Conservation (phyloP, 768 basidiomycete genomes). For the Tulasnella calospora region DNA sequence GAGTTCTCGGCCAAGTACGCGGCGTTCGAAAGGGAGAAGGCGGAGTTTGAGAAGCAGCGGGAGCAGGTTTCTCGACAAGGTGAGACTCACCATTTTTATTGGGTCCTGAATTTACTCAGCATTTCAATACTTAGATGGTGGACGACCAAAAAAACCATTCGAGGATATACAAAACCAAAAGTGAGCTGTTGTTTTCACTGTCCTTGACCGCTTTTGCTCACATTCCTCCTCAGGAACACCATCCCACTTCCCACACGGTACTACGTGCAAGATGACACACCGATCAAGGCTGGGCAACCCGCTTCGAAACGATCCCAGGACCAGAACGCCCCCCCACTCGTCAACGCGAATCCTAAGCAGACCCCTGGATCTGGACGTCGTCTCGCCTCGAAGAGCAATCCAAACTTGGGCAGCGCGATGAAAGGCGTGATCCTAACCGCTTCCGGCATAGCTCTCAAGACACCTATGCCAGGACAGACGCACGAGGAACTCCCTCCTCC, state of each 20-base stretch:
- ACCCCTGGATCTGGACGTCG: background rate
- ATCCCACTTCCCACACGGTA: constrained; percentile 24
- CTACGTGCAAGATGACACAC: constrained; percentile 22
- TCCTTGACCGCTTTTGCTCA: background rate
- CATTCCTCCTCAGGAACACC: constrained; percentile 23
- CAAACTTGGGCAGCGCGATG: constrained; percentile 40
- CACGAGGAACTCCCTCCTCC: constrained; percentile 12
- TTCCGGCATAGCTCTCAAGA: constrained; percentile 68
- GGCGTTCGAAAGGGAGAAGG: constrained; percentile 26
- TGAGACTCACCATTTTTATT: background rate
- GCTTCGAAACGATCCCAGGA: constrained; percentile 19
- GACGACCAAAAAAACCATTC: constrained; percentile 48
- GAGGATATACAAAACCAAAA: constrained; percentile 52
- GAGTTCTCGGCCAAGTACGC: constrained; percentile 17
- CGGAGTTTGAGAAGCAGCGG: constrained; percentile 26
- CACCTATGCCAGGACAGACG: constrained; percentile 44
- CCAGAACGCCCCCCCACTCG: constrained; percentile 23
- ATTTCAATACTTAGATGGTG: background rate
- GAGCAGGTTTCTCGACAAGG: constrained; percentile 1
- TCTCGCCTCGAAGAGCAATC: constrained; percentile 28
- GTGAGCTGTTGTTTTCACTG: background rate
- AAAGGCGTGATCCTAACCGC: constrained; percentile 68
- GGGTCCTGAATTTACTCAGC: constrained; percentile 4
- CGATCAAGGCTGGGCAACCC: constrained; percentile 19
- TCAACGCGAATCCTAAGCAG: background rate